Evolutionary conservation across 495 filamentous ascomycete genomes (phyloP), one percentile per base, ranked within the genome.

Genomic region (Talaromyces thailandensis): DNA sequence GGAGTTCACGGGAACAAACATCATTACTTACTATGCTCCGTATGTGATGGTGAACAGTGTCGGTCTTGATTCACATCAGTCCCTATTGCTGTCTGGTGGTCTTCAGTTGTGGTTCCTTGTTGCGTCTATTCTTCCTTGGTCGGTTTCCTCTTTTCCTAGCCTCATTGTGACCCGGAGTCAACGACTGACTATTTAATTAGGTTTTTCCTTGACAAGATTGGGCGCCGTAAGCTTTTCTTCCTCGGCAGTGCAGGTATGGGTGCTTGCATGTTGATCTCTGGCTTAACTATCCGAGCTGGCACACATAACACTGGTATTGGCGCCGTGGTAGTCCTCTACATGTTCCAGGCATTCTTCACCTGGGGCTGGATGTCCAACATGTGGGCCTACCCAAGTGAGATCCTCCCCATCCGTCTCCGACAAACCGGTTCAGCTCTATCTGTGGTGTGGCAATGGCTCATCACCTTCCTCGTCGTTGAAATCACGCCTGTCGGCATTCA

Each of bases 381-480:
- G 37, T 90, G 86, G 86, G 81, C 86, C 48, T 89, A 91, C 66
- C 83, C 86, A 12, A 77, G 87, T 4, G 84, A 90, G 67, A 76
- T 91, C 43, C 86, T 84, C 68, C 83, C 89, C 9, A 74, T 88
- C 23, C 80, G 86, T 61, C 80, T 84, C 25, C 80, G 88, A 66
- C 80, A 84, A 21, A 89, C 88, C 72, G 86, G 70, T 24, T 66
- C 69, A 9, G 73, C 72, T 0, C 61, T 73, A 45, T 67, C 65
- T 6, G 69, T 67, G 1, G 67, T 64, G 1, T 60, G 64, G 31
- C 68, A 75, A 55, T 75, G 73, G 73, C 62, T 75, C 18, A 70
- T 64, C 48, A 73, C 69, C 57, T 75, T 73, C 51, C 61, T 71
- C 1, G 60, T 76, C 6, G 73, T 73, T 28, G 66, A 69, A 40